Evolutionary conservation across 805 yeast genomes (phyloP).

Genomic region (Yueomyces sp.): DNA sequence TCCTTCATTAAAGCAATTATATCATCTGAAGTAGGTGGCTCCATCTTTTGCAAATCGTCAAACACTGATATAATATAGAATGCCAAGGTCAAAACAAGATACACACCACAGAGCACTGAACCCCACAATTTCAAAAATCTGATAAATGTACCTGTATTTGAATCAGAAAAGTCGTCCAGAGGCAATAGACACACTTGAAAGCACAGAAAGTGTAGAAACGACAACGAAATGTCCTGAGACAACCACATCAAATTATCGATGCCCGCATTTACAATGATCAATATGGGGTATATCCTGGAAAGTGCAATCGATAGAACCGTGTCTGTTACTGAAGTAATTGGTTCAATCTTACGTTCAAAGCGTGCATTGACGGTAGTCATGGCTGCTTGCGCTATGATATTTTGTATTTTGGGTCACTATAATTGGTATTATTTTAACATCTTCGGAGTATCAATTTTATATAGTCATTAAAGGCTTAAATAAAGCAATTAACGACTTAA

Average conservation of each 20-base stretch:
- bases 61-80: conserved; percentile 13
- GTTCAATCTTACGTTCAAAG: no score
- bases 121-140: conserved; percentile 6
- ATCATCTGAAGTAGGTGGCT: conserved; percentile 23
- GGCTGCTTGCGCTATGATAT: no score
- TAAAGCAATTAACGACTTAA: no score
- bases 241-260: conserved; percentile 19
- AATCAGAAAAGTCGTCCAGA: neutral
- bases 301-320: conserved; percentile 5
- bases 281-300: conserved; percentile 15
- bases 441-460: no score
- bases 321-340: neutral
- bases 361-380: no score
- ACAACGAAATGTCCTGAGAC: conserved; percentile 14
- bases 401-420: no score
- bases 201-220: conserved; percentile 7
- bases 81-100: conserved; percentile 6
- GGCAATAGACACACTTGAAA: neutral
- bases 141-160: neutral
- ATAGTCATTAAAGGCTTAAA: no score
- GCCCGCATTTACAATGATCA: conserved; percentile 15
- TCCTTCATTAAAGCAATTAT: conserved; percentile 14
- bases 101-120: conserved; percentile 9
- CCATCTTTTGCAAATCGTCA: conserved; percentile 9
- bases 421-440: no score